Conservation (phyloP, 1,284 basidiomycete genomes). For the Amylostereum areolatum region DNA sequence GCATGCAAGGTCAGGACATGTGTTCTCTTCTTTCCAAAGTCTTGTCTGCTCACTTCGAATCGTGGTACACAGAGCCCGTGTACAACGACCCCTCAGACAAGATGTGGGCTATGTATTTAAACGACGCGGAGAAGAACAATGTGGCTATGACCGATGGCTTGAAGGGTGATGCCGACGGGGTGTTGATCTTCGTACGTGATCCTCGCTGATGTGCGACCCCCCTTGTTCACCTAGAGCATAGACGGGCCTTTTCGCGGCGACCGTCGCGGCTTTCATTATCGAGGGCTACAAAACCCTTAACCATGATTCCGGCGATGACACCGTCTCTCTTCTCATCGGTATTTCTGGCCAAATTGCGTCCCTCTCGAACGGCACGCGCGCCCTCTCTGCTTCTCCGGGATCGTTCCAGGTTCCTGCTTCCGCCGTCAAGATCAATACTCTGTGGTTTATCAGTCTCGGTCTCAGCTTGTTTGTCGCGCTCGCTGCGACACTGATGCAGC, state of each 20-base stretch:
- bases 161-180: neutral
- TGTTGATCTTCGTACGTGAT: neutral
- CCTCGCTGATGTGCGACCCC: neutral
- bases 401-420: neutral
- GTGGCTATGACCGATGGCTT: neutral
- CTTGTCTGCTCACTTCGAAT: no score
- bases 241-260: neutral
- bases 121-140: neutral
- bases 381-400: no score
- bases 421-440: slow-evolving; percentile 8
- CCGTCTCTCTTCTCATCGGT: neutral
- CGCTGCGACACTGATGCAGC: slow-evolving; percentile 11
- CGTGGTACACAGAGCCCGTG: no score
- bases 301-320: neutral
- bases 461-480: slow-evolving; percentile 12
- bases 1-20: no score
- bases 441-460: slow-evolving; percentile 14
- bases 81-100: neutral
- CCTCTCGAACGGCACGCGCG: no score
- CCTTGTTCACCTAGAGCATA: neutral
- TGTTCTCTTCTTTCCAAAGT: no score
- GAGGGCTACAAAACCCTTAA: neutral
- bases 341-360: neutral
- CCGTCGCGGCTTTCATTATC: neutral
- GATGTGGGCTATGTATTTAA: neutral